Conservation (phyloP, 2,329 filamentous ascomycete species). For the Talaromyces pinophilus region DNA sequence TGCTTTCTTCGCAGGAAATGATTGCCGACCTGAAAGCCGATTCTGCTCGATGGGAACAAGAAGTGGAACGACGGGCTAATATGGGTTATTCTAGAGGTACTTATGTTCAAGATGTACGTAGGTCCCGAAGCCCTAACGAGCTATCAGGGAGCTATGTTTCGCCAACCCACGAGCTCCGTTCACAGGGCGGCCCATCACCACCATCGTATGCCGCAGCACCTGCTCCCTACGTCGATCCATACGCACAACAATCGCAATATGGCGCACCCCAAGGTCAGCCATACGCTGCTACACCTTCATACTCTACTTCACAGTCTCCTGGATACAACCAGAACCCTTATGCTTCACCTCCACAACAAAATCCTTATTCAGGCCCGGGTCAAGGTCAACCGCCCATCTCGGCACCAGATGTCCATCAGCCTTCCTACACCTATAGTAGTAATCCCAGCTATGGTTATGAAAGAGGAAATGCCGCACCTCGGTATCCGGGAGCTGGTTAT, state of each 20-base stretch:
- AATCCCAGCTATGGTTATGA: conserved; percentile 40
- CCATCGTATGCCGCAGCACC: conserved; percentile 40
- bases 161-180: conserved; percentile 42
- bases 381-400: conserved; percentile 42
- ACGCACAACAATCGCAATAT: conserved; percentile 36
- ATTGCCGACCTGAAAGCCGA: conserved; percentile 57
- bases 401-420: conserved; percentile 39
- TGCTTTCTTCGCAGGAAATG: conserved; percentile 49
- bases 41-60: conserved; percentile 54
- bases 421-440: conserved; percentile 42
- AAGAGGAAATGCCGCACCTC: conserved; percentile 43
- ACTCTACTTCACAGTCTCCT: conserved; percentile 22
- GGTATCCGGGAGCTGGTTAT: conserved; percentile 46
- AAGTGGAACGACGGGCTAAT: conserved; percentile 43
- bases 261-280: conserved; percentile 38
- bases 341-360: conserved; percentile 30
- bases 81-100: conserved; percentile 44
- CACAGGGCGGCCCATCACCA: conserved; percentile 39
- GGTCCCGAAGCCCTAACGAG: conserved; percentile 42
- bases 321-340: conserved; percentile 36
- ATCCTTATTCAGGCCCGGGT: conserved; percentile 30
- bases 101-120: conserved; percentile 42
- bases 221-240: conserved; percentile 39
- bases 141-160: conserved; percentile 41
- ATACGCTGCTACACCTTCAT: conserved; percentile 32